Conservation (phyloP, 2,329 filamentous ascomycete species). For the Paracoccidioides brasiliensis region DNA sequence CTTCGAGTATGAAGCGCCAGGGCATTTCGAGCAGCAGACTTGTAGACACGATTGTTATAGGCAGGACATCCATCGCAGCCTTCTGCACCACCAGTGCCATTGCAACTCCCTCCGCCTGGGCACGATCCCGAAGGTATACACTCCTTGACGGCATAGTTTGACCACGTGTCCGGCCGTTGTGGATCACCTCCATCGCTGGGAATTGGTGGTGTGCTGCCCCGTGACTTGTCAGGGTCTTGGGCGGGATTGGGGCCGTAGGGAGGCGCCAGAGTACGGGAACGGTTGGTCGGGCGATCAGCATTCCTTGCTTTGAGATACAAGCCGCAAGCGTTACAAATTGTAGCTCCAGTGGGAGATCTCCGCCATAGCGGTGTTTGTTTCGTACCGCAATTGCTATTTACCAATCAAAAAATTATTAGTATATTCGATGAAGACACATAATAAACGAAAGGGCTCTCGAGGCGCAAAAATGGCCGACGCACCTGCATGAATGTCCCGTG, state of each 20-base stretch:
- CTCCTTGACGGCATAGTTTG: conserved; percentile 12
- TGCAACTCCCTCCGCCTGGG: conserved; percentile 86
- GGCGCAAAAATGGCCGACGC: conserved; percentile 9
- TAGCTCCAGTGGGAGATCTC: conserved; percentile 79
- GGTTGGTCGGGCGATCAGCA: conserved; percentile 73
- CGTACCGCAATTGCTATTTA: conserved; percentile 75
- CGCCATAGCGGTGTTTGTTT: conserved; percentile 91
- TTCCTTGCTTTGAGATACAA: conserved; percentile 91
- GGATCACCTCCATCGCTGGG: conserved; percentile 23
- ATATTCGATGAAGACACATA: conserved; percentile 1
- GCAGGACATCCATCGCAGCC: conserved; percentile 93
- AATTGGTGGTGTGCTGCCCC: conserved; percentile 17
- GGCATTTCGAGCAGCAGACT: conserved; percentile 49
- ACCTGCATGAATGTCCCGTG: conserved; percentile 31
- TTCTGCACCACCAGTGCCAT: conserved; percentile 88
- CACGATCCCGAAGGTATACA: conserved; percentile 61
- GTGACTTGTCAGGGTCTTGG: conserved; percentile 10
- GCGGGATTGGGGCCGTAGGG: conserved; percentile 12
- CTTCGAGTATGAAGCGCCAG: conserved; percentile 19
- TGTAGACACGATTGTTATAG: conserved; percentile 92
- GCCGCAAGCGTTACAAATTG: conserved; percentile 95
- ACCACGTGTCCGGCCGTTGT: conserved; percentile 22
- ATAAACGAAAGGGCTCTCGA: not conserved
- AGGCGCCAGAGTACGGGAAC: conserved; percentile 57
- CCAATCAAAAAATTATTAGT: conserved; percentile 6